Percentiles rank a stretch among this genome's conserved stretches.
Conservation (phyloP, 2,329 filamentous ascomycete species). For the Hymenoscyphus occultus region DNA sequence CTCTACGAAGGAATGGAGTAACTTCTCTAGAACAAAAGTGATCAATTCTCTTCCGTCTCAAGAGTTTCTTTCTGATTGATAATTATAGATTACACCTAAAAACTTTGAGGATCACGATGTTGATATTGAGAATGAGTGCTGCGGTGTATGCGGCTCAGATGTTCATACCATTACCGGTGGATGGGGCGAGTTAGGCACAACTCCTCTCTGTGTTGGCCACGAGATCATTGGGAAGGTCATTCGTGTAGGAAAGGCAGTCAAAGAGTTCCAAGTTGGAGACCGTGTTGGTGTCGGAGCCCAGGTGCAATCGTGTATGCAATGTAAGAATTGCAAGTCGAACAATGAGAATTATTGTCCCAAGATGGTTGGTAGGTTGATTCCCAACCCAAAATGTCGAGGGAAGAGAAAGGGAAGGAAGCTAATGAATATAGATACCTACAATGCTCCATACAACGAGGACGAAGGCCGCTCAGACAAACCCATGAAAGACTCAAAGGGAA, state of each 20-base stretch:
- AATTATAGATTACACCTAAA: slow-evolving; percentile 59
- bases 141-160: slow-evolving; percentile 71
- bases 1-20: slow-evolving; percentile 28
- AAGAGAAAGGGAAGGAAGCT: background rate
- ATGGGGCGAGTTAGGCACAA: slow-evolving; percentile 33
- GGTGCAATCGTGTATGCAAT: slow-evolving; percentile 48
- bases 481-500: slow-evolving; percentile 27
- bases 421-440: slow-evolving; percentile 19
- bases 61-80: background rate
- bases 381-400: background rate
- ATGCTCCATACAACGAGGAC: slow-evolving; percentile 27
- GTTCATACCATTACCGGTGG: slow-evolving; percentile 65
- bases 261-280: slow-evolving; percentile 49
- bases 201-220: slow-evolving; percentile 42
- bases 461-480: slow-evolving; percentile 22
- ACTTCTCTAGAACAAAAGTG: slow-evolving; percentile 17
- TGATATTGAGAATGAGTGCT: slow-evolving; percentile 81
- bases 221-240: slow-evolving; percentile 45
- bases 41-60: background rate
- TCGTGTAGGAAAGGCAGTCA: slow-evolving; percentile 59
- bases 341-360: slow-evolving; percentile 32
- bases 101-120: slow-evolving; percentile 83
- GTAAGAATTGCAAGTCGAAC: slow-evolving; percentile 33
- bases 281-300: slow-evolving; percentile 53
- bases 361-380: slow-evolving; percentile 18